Percentiles rank a stretch among this genome's conserved stretches.
phyloP scores from a whole-genome alignment of 179 eudicot genomes.

The Silene coronaria region DNA sequence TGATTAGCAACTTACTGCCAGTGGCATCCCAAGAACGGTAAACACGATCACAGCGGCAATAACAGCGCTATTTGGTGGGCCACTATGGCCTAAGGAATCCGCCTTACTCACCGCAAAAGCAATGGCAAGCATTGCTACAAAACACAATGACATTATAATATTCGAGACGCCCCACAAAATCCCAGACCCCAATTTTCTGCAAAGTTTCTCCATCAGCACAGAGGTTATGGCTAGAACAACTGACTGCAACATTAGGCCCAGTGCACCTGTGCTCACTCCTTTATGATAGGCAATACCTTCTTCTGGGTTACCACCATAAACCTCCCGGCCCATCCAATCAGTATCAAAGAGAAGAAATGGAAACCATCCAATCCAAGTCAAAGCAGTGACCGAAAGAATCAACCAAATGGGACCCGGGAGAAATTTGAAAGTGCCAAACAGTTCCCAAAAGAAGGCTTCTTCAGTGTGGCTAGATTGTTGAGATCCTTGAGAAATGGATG shows the following conservation, averaged over 20 bases:
- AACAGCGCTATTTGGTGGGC: constrained; percentile 68
- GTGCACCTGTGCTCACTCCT: constrained; percentile 92
- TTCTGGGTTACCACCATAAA: constrained; percentile 86
- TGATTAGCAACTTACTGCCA: constrained; percentile 63
- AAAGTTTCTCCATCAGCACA: constrained; percentile 81
- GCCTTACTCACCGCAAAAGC: constrained; percentile 42
- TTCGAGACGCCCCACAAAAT: constrained; percentile 89
- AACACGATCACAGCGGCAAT: constrained; percentile 69
- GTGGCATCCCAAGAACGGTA: constrained; percentile 81
- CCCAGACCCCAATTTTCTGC: constrained; percentile 81
- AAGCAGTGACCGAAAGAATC: constrained; percentile 68
- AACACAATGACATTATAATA: constrained; percentile 74
- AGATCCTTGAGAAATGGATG: constrained; percentile 25
- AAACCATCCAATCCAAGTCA: constrained; percentile 98
- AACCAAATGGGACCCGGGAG: constrained; percentile 80
- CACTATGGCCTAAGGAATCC: constrained; percentile 30
- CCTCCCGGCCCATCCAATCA: constrained; percentile 98
- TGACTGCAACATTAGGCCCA: constrained; percentile 91
- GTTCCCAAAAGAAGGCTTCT: constrained; percentile 95
- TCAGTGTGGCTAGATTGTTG: constrained; percentile 44
- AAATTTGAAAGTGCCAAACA: constrained; percentile 73
- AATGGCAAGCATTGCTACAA: constrained; percentile 72
- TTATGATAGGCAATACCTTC: constrained; percentile 52
- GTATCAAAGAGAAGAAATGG: constrained; percentile 94
- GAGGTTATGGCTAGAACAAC: constrained; percentile 81